Conservation (phyloP, 2,329 filamentous ascomycete genomes). For the Rhynchosporium graminicola region DNA sequence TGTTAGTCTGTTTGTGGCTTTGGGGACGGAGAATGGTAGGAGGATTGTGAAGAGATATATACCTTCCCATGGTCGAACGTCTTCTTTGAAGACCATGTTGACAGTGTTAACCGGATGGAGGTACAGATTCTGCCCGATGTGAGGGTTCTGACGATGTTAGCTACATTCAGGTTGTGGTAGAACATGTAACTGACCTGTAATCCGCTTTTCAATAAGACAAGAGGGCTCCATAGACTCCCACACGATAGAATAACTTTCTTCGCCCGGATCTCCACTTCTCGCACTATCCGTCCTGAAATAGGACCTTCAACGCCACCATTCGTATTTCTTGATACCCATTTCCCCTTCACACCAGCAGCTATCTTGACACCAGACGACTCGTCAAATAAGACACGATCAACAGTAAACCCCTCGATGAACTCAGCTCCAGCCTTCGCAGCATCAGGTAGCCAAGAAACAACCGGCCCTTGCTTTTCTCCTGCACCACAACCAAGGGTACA, state of each 20-base stretch:
- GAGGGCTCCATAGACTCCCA: slow-evolving; percentile 75
- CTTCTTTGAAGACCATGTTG: slow-evolving; percentile 66
- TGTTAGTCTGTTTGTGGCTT: slow-evolving; percentile 1
- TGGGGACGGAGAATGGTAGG: background rate
- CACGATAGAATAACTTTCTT: slow-evolving; percentile 79
- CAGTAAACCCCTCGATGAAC: slow-evolving; percentile 82
- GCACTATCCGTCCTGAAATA: slow-evolving; percentile 49
- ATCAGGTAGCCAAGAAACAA: slow-evolving; percentile 75
- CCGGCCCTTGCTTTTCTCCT: slow-evolving; percentile 76
- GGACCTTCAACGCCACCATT: slow-evolving; percentile 58
- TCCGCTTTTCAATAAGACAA: slow-evolving; percentile 76
- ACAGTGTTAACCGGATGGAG: slow-evolving; percentile 71
- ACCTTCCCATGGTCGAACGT: slow-evolving; percentile 67
- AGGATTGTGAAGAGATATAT: background rate
- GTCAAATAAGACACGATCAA: slow-evolving; percentile 70
- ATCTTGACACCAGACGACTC: slow-evolving; percentile 49
- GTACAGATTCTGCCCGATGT: slow-evolving; percentile 80
- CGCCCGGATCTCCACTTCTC: slow-evolving; percentile 71
- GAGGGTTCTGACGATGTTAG: slow-evolving; percentile 55
- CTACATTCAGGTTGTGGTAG: background rate
- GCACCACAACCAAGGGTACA: slow-evolving; percentile 63
- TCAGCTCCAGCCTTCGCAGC: slow-evolving; percentile 74
- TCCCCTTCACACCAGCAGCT: slow-evolving; percentile 71
- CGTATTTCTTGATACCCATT: slow-evolving; percentile 72
- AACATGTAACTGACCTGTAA: slow-evolving; percentile 53